phyloP scores from a whole-genome alignment of 116 monocot species.

The Trichopus zeylanicus region DNA sequence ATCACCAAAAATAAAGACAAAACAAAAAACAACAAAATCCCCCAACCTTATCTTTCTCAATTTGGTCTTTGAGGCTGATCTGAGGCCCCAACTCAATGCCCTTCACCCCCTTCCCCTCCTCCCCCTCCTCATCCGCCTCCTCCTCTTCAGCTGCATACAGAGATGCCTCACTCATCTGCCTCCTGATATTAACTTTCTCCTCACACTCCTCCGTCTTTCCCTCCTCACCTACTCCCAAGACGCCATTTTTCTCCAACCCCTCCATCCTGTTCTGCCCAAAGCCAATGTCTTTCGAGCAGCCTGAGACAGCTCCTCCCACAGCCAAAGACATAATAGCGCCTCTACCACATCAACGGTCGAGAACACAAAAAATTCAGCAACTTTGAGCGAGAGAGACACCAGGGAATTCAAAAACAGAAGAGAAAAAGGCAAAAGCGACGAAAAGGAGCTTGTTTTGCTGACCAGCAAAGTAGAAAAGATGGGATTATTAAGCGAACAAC shows the following conservation, averaged over 20 bases:
- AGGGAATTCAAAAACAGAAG: not conserved
- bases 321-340: constrained; percentile 33
- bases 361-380: constrained; percentile 8
- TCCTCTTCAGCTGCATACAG: constrained; percentile 42
- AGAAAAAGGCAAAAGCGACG: not conserved
- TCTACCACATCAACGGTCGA: constrained; percentile 28
- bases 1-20: not conserved
- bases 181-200: constrained; percentile 9
- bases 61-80: constrained; percentile 68
- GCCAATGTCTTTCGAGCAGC: constrained; percentile 27
- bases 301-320: constrained; percentile 37
- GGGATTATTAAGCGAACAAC: no score
- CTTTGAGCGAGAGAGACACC: constrained; percentile 7
- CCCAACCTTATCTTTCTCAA: constrained; percentile 80
- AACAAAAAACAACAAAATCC: not conserved
- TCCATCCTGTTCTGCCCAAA: constrained; percentile 22
- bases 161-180: constrained; percentile 50
- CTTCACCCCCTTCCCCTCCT: constrained; percentile 24
- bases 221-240: constrained; percentile 10
- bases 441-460: not conserved
- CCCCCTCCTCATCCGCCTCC: constrained; percentile 45
- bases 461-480: no score
- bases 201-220: not conserved
- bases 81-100: constrained; percentile 64
- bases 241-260: constrained; percentile 17